Evolutionary conservation across 2,329 filamentous ascomycete species (phyloP), one percentile per base, ranked within the genome.

Genomic region (Cercospora zeae-maydis): DNA sequence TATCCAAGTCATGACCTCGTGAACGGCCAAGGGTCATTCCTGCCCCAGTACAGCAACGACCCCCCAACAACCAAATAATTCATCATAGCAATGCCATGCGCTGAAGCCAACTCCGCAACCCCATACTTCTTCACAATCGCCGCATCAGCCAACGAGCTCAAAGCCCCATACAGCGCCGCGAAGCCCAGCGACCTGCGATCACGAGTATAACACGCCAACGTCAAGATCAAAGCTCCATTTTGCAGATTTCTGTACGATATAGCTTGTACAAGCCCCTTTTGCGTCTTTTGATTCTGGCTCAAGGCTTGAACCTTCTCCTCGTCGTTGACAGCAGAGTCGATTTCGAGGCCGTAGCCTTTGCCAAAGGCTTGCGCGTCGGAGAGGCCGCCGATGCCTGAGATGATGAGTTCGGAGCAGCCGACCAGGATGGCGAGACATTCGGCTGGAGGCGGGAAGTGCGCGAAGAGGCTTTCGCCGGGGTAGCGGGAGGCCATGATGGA

Each of bases 341-440:
- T 62, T 30, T 69, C 72, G 30, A 76, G 66, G n/a, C 75, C 73
- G 68, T 73, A 75, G 65, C 71, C 72, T 59, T 69, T 70, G 55
- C 68, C 63, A 68, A 73, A 76, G 54, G 72, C 70, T 31, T 66
- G 49, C 30, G 72, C 70, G 67, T 74, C 73, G 34, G 72, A 71
- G 62, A 75, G 65, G 60, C 74, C 75, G 57, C 66, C 73, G 58
- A 76, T 69, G 62, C 75, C 72, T 66, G 73, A 74, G 64, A 73
- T 58, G 63, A 70, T 67, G 57, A 73, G 56, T 69, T 75, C 72
- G 34, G 70, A 69, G 59, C 63, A 65, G 67, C 73, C 74, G 52
- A 75, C 58, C 53, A 74, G 72, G 67, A 75, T 73, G 19, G 73
- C 73, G 63, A 75, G 71, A 68, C 70, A 72, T 69, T 75, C 73